Evolutionary conservation across 1,284 basidiomycete species (phyloP).

Genomic region (Leccinum subfulvum): DNA sequence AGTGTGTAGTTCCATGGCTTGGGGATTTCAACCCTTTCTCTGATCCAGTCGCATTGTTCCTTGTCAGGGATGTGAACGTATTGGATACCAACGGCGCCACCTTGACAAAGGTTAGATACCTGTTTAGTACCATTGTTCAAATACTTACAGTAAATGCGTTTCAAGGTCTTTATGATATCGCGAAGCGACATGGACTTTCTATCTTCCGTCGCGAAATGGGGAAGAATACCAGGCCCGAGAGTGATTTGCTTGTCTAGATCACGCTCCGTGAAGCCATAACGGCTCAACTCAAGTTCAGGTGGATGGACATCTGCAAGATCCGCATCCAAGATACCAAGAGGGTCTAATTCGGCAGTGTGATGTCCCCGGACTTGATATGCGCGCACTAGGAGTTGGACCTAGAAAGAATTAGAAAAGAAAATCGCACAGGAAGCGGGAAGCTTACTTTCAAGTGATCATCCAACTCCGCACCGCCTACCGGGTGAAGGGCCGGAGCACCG

Average conservation of each 20-base stretch:
- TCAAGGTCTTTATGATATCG: slow-evolving; percentile 91
- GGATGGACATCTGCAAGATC: slow-evolving; percentile 79
- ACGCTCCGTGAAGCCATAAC: slow-evolving; percentile 92
- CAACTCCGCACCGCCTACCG: slow-evolving; percentile 71
- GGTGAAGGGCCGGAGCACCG: slow-evolving; percentile 80
- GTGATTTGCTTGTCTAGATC: slow-evolving; percentile 95
- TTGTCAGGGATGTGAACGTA: slow-evolving; percentile 99
- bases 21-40: slow-evolving; percentile 94
- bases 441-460: slow-evolving; percentile 93
- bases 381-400: slow-evolving; percentile 95
- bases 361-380: slow-evolving; percentile 99
- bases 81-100: slow-evolving; percentile 92
- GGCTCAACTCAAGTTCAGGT: slow-evolving; percentile 87
- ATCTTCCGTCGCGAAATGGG: slow-evolving; percentile 88
- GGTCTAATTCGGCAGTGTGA: slow-evolving; percentile 93
- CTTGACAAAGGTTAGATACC: slow-evolving; percentile 41
- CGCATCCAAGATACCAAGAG: slow-evolving; percentile 88
- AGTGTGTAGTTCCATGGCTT: slow-evolving; percentile 98
- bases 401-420: slow-evolving; percentile 11
- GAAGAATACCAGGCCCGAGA: slow-evolving; percentile 93
- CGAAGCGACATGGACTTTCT: slow-evolving; percentile 84
- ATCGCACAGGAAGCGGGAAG: background rate
- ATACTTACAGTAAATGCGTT: slow-evolving; percentile 89
- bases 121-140: slow-evolving; percentile 1
- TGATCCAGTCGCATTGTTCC: slow-evolving; percentile 99